These are phyloP conservation scores for Yarrowia sp. DNA, from an alignment of 805 yeast species.

Conservation along the genomic window DNA sequence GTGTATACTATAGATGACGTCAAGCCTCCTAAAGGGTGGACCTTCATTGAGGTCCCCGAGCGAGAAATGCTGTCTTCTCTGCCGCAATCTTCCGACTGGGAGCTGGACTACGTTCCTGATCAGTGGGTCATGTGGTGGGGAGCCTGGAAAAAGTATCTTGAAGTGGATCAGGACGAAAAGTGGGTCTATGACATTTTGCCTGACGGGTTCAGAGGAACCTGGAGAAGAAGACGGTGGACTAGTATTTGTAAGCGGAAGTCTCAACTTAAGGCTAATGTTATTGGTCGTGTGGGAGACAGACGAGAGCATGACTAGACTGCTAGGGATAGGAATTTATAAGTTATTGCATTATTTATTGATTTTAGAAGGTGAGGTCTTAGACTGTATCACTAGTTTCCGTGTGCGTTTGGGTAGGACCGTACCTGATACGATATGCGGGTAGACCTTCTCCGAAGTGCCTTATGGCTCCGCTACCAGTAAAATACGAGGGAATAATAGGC, in stretches of 20 bases:
- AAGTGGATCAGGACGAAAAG: constrained; percentile 68
- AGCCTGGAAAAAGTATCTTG: constrained; percentile 55
- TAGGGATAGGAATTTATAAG: background rate
- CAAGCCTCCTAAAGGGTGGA: constrained; percentile 34
- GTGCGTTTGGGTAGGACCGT: no score
- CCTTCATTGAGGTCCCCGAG: constrained; percentile 28
- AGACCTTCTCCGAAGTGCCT: no score
- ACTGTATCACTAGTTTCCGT: background rate
- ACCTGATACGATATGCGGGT: no score
- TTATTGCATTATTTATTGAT: constrained; percentile 19
- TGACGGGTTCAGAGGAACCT: constrained; percentile 34
- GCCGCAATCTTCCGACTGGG: constrained; percentile 49
- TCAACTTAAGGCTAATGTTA: background rate
- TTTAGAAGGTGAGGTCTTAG: background rate
- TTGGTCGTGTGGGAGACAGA: background rate
- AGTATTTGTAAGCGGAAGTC: constrained; percentile 30
- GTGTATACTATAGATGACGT: constrained; percentile 25
- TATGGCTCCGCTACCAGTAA: no score
- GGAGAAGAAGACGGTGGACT: constrained; percentile 35
- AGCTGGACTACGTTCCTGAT: constrained; percentile 57
- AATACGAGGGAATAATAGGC: background rate
- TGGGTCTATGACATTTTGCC: constrained; percentile 71
- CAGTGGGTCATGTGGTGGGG: constrained; percentile 54
- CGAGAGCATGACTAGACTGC: background rate
- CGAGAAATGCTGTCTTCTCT: background rate